A percentile compares a stretch with the other conserved stretches of the same genome.
These are phyloP conservation scores for Globisporangium nagaii DNA, from an alignment of 352 stramenopile genomes.

Conservation along the genomic window DNA sequence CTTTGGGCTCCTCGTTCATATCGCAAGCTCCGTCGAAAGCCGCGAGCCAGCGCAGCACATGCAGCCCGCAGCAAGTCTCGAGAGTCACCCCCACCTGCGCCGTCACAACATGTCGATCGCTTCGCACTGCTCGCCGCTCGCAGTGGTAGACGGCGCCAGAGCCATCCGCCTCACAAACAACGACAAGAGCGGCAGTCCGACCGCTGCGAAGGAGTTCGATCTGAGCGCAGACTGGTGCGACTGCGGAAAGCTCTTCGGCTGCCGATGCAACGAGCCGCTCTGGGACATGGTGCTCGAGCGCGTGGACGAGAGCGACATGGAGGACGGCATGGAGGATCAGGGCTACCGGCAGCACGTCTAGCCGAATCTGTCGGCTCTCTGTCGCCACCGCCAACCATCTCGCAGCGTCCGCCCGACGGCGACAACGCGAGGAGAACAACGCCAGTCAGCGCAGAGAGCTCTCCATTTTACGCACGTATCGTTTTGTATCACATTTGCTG, in stretches of 20 bases:
- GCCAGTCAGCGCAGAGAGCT: not conserved
- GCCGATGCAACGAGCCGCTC: constrained; percentile 25
- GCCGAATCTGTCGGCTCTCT: no score
- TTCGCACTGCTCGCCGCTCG: not conserved
- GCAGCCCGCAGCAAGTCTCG: no score
- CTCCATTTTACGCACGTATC: not conserved
- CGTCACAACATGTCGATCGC: not conserved
- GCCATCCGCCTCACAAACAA: no score
- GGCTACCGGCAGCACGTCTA: constrained; percentile 27
- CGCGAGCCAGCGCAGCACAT: not conserved
- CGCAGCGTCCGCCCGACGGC: no score
- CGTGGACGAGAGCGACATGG: constrained; percentile 5
- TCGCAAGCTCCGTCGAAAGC: not conserved
- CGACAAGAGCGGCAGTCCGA: not conserved
- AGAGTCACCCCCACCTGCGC: not conserved
- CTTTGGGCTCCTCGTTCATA: not conserved
- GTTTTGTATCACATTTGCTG: constrained; percentile 1
- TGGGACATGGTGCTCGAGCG: constrained; percentile 14
- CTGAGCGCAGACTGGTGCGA: constrained; percentile 14
- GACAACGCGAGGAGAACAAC: no score
- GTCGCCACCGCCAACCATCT: not conserved
- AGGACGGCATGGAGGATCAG: constrained; percentile 33
- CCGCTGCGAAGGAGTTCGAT: not conserved
- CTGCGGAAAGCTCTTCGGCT: constrained; percentile 20
- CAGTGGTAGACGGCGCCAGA: not conserved